These are phyloP conservation scores for Anthoceros angustus DNA, from an alignment of 225 moss, liverwort and hornwort species.

Conservation along the genomic window DNA sequence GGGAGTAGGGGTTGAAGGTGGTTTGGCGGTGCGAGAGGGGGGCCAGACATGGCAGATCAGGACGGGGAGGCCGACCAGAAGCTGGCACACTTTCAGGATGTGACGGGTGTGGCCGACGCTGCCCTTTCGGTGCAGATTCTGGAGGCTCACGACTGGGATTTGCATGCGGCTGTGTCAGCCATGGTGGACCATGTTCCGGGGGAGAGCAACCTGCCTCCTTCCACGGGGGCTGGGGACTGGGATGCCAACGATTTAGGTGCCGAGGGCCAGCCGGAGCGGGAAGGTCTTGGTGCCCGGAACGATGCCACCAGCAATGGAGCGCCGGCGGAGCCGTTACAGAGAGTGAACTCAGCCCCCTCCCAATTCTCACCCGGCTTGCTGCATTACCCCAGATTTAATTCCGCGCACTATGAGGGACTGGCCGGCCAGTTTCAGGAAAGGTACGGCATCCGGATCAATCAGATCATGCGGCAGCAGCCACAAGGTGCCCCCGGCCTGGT, in stretches of 20 bases:
- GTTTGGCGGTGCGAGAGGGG: not conserved
- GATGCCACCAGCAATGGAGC: not conserved
- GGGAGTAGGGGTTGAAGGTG: not conserved
- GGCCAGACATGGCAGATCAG: conserved; percentile 20
- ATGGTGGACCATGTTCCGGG: conserved; percentile 44
- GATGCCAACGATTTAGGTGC: not conserved
- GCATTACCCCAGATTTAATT: conserved; percentile 1
- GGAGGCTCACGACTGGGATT: conserved; percentile 88
- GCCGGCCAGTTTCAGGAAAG: conserved; percentile 5
- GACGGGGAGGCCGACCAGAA: conserved; percentile 53
- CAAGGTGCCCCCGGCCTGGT: conserved; percentile 51
- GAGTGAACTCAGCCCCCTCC: not conserved
- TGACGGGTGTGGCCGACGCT: conserved; percentile 62
- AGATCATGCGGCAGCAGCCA: conserved; percentile 12
- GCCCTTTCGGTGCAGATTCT: conserved; percentile 66
- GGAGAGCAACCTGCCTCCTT: not conserved
- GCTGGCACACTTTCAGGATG: conserved; percentile 80
- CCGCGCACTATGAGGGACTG: conserved; percentile 19
- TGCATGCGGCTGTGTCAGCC: conserved; percentile 74
- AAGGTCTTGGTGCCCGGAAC: not conserved
- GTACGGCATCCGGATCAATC: conserved; percentile 1
- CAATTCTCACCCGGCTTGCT: conserved; percentile 1
- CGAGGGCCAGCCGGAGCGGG: not conserved
- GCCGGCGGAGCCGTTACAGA: not conserved
- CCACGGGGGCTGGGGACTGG: not conserved